Conservation (phyloP, 164 flowering plant genomes). For the Magnolia officinalis region DNA sequence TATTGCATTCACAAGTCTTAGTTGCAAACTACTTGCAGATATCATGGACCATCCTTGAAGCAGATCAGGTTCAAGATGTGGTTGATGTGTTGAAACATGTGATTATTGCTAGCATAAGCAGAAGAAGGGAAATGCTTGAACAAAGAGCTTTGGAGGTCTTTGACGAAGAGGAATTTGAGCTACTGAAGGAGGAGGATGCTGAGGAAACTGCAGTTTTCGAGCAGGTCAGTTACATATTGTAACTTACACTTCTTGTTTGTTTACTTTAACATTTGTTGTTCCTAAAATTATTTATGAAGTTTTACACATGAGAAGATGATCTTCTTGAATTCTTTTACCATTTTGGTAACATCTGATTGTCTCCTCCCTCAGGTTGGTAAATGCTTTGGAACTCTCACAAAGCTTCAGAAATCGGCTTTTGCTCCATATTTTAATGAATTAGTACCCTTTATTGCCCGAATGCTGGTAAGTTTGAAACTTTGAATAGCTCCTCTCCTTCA, state of each 20-base stretch:
- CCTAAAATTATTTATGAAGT: background rate
- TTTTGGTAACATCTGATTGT: background rate
- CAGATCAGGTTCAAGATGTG: background rate
- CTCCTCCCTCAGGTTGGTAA: slow-evolving; percentile 2
- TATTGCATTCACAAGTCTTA: background rate
- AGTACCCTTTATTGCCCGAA: background rate
- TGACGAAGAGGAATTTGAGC: slow-evolving; percentile 4
- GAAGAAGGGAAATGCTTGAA: slow-evolving; percentile 1
- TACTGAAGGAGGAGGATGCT: slow-evolving; percentile 3
- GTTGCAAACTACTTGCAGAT: background rate
- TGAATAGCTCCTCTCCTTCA: background rate
- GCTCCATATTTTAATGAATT: slow-evolving; percentile 8
- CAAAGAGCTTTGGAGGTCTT: background rate
- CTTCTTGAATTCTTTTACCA: background rate
- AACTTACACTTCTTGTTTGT: background rate
- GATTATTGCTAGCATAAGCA: background rate
- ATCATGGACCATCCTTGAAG: slow-evolving; percentile 1
- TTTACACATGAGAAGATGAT: background rate
- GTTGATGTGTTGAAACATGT: slow-evolving; percentile 8
- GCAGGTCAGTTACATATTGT: slow-evolving; percentile 1
- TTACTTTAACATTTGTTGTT: background rate
- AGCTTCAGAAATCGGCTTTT: background rate
- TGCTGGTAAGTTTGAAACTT: background rate
- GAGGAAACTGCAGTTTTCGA: background rate
- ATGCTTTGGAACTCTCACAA: background rate